Evolutionary conservation across 257 asterid genomes (phyloP).

Genomic region (Anisodus tanguticus): DNA sequence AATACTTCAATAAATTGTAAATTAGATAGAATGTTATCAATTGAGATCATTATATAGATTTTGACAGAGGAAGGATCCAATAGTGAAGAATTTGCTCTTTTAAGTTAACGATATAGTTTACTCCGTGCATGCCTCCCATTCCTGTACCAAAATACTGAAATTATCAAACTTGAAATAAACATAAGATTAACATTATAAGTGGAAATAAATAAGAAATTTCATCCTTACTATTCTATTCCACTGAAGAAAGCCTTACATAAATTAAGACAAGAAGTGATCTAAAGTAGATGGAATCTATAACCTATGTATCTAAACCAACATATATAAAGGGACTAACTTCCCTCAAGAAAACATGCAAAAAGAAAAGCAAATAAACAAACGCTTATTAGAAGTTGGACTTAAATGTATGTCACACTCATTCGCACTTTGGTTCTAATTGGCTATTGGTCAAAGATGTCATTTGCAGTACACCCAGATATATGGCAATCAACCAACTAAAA

Average conservation of each 20-base stretch:
- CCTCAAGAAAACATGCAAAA: background rate
- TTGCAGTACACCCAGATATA: background rate
- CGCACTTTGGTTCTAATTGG: too few relatives aligned
- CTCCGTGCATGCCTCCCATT: background rate
- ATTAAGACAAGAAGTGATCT: background rate
- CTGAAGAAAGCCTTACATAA: background rate
- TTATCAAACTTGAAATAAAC: too few relatives aligned
- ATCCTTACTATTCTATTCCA: background rate
- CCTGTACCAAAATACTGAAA: too few relatives aligned
- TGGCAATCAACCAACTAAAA: background rate
- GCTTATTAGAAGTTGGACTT: background rate
- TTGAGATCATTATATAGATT: background rate
- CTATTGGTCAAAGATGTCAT: background rate
- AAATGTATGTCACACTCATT: too few relatives aligned
- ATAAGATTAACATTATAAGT: background rate
- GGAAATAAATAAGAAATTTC: too few relatives aligned
- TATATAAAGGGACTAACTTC: background rate
- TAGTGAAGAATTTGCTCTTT: background rate
- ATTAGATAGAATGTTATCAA: too few relatives aligned
- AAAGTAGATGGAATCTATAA: too few relatives aligned
- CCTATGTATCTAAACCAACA: background rate
- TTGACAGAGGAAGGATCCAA: background rate
- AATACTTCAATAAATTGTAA: too few relatives aligned
- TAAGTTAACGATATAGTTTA: background rate
- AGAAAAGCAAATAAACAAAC: too few relatives aligned